phyloP scores from a whole-genome alignment of 345 rosid species.

The Rhodamnia argentea region DNA sequence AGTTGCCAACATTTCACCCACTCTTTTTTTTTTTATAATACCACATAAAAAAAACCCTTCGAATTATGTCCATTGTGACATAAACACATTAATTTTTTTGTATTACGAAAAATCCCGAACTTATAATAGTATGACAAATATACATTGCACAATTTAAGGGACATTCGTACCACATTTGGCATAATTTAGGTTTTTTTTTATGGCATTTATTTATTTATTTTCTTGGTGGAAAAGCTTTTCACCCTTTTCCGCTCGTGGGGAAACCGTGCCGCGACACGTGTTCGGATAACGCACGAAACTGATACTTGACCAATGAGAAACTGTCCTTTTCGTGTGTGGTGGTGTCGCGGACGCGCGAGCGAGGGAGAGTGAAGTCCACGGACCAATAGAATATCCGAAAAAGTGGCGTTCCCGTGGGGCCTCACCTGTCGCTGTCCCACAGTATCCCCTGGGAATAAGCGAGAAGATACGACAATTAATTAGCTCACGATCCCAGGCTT shows the following conservation, averaged over 20 bases:
- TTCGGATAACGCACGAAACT: not conserved
- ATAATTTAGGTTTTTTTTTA: too few species aligned
- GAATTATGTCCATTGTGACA: too few species aligned
- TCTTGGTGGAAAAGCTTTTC: not conserved
- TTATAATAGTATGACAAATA: too few species aligned
- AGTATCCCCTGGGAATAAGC: not conserved
- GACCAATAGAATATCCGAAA: not conserved
- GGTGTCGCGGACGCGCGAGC: not conserved
- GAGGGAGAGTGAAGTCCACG: not conserved
- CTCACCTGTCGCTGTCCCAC: not conserved
- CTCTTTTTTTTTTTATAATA: not conserved
- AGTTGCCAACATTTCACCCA: not conserved
- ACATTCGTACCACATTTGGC: too few species aligned
- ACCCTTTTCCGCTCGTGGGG: not conserved
- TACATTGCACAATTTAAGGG: too few species aligned
- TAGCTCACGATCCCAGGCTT: not conserved
- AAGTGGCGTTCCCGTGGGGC: not conserved
- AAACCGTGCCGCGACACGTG: not conserved
- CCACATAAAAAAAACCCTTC: too few species aligned
- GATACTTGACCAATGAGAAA: too few species aligned
- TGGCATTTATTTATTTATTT: not conserved
- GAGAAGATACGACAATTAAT: not conserved
- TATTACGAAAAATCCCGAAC: too few species aligned
- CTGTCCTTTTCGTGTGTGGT: not conserved
- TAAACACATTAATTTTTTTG: too few species aligned